Conservation (phyloP, 2,329 filamentous ascomycete species). For the Colletotrichum sp. region DNA sequence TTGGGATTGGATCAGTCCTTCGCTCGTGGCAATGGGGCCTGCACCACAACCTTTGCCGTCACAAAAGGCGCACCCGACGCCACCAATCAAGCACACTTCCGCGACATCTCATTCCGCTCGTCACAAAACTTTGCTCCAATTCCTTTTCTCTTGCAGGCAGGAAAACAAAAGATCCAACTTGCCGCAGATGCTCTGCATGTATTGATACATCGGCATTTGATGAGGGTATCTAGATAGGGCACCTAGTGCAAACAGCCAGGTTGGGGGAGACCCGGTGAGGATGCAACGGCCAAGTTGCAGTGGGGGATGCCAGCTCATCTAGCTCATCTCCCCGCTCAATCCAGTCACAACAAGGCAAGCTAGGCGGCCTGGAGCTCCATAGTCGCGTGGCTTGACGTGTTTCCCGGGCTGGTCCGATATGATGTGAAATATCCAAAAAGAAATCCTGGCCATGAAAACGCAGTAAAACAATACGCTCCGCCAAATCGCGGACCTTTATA, state of each 20-base stretch:
- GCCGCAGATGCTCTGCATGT: neutral
- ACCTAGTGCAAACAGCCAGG: neutral
- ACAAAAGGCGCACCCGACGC: conserved; percentile 8
- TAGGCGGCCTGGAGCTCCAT: neutral
- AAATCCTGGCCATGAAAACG: neutral
- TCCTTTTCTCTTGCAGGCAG: neutral
- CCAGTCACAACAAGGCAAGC: neutral
- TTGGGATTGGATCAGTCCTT: neutral
- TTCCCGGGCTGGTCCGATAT: neutral
- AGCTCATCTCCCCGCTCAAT: neutral
- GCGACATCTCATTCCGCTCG: neutral
- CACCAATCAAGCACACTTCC: conserved; percentile 7
- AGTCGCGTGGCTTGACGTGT: neutral
- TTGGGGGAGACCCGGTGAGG: neutral
- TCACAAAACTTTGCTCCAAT: neutral
- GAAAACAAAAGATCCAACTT: neutral
- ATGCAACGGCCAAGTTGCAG: neutral
- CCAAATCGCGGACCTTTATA: conserved; percentile 40
- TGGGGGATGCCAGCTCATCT: neutral
- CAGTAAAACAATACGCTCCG: neutral
- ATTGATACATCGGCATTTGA: conserved; percentile 9
- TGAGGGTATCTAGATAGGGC: conserved; percentile 17
- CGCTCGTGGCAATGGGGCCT: neutral
- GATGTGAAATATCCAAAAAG: neutral
- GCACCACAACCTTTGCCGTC: neutral